These are phyloP conservation scores for Ormosia semicastrata DNA, from an alignment of 306 rosid species.

Conservation along the genomic window DNA sequence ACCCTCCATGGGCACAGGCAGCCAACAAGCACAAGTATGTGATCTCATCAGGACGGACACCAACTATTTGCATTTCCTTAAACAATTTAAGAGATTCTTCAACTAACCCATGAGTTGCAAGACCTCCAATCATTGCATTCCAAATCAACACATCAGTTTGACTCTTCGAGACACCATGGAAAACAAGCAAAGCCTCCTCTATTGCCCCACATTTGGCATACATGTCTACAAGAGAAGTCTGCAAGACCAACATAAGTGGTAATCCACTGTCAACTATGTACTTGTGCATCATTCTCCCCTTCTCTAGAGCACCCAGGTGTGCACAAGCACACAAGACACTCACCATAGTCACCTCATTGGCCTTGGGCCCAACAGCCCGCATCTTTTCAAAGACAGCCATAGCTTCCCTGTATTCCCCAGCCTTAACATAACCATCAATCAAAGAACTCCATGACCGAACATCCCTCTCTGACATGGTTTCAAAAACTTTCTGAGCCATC, in stretches of 20 bases:
- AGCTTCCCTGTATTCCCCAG: constrained; percentile 58
- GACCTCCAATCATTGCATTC: constrained; percentile 83
- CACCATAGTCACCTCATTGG: constrained; percentile 82
- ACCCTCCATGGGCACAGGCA: constrained; percentile 81
- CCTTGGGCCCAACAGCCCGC: constrained; percentile 48
- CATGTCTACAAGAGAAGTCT: constrained; percentile 82
- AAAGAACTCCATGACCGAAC: constrained; percentile 83
- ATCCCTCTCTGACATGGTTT: constrained; percentile 57
- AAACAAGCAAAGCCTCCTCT: constrained; percentile 62
- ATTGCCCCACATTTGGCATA: constrained; percentile 84
- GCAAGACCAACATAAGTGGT: constrained; percentile 57
- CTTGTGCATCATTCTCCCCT: constrained; percentile 54
- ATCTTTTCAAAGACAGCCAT: constrained; percentile 58
- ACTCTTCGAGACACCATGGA: constrained; percentile 36
- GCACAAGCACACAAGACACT: constrained; percentile 75
- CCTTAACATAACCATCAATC: constrained; percentile 71
- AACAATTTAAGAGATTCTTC: constrained; percentile 53
- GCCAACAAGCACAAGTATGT: constrained; percentile 75
- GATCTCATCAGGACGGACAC: constrained; percentile 65
- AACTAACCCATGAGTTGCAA: constrained; percentile 71
- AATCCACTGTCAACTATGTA: constrained; percentile 49
- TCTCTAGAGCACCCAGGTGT: constrained; percentile 72
- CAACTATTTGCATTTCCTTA: constrained; percentile 55
- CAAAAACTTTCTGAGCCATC: constrained; percentile 58
- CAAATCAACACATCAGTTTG: constrained; percentile 68